Evolutionary conservation across 2,329 filamentous ascomycete species (phyloP).

Genomic region (Nemania sp.): DNA sequence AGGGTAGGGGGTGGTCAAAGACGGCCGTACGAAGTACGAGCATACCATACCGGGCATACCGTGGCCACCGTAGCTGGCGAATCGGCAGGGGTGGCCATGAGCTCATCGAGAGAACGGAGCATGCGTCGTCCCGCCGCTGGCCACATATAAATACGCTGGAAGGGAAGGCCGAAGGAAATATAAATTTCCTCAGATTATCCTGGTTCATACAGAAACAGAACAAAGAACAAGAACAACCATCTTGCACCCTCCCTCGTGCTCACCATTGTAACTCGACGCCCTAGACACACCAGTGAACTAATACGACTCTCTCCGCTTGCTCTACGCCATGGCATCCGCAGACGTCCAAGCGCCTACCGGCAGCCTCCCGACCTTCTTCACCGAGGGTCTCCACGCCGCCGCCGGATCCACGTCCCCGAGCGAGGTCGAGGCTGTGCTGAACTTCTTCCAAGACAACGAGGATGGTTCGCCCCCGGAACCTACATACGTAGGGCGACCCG

Average conservation of each 20-base stretch:
- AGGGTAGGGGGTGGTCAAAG: too few relatives aligned
- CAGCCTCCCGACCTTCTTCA: constrained; percentile 28
- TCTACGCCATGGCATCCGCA: constrained; percentile 36
- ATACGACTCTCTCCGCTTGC: neutral
- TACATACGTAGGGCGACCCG: constrained; percentile 42
- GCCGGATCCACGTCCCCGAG: constrained; percentile 20
- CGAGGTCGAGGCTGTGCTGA: constrained; percentile 44
- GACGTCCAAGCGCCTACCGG: constrained; percentile 33
- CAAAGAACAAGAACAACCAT: neutral
- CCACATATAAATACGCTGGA: constrained; percentile 13
- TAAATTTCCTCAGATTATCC: constrained; percentile 1
- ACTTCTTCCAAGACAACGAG: constrained; percentile 48
- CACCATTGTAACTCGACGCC: neutral
- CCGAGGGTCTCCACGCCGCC: constrained; percentile 20
- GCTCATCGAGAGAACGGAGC: constrained; percentile 6
- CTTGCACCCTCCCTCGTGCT: neutral
- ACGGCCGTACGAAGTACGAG: neutral
- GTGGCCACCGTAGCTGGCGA: neutral
- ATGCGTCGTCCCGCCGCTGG: neutral
- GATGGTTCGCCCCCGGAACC: constrained; percentile 48
- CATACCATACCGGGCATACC: neutral
- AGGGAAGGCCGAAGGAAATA: neutral
- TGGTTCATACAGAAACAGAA: neutral
- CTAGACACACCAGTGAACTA: neutral
- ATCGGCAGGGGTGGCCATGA: constrained; percentile 19